Conservation (phyloP, 441 rosid species). For the Melastoma candidum region DNA sequence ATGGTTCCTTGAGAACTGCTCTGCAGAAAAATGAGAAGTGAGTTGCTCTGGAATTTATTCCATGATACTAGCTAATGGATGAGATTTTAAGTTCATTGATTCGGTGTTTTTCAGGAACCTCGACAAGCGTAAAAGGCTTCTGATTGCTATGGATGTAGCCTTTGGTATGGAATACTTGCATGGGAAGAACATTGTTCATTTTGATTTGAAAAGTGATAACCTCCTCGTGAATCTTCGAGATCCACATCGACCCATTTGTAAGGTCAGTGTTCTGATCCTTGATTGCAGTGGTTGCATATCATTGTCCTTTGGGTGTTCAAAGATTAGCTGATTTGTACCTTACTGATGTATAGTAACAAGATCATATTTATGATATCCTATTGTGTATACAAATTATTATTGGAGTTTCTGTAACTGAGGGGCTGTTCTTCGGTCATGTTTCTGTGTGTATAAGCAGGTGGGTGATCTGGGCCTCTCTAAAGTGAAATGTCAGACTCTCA, state of each 20-base stretch:
- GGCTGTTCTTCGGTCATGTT: not conserved
- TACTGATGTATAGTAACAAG: too few relatives aligned
- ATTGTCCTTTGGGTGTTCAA: too few relatives aligned
- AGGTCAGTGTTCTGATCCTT: constrained; percentile 24
- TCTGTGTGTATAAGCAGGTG: constrained; percentile 24
- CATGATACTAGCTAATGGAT: too few relatives aligned
- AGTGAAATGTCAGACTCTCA: constrained; percentile 56
- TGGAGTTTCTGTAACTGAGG: too few relatives aligned
- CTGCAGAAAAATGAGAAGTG: too few relatives aligned
- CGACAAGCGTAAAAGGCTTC: constrained; percentile 36
- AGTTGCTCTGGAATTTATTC: too few relatives aligned
- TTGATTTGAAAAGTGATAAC: constrained; percentile 67
- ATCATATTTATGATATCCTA: not conserved
- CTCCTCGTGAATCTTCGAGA: constrained; percentile 63
- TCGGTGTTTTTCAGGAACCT: too few relatives aligned
- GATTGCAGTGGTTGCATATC: too few relatives aligned
- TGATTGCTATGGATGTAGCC: constrained; percentile 72
- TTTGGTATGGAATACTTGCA: constrained; percentile 73
- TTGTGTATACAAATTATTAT: not conserved
- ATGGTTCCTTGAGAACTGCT: too few relatives aligned
- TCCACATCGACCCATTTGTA: constrained; percentile 64
- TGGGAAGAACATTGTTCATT: constrained; percentile 64
- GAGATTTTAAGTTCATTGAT: too few relatives aligned
- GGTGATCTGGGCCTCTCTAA: constrained; percentile 69
- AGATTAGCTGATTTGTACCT: too few relatives aligned